phyloP scores from a whole-genome alignment of 2,329 filamentous ascomycete genomes.

The Thelonectria blattea region DNA sequence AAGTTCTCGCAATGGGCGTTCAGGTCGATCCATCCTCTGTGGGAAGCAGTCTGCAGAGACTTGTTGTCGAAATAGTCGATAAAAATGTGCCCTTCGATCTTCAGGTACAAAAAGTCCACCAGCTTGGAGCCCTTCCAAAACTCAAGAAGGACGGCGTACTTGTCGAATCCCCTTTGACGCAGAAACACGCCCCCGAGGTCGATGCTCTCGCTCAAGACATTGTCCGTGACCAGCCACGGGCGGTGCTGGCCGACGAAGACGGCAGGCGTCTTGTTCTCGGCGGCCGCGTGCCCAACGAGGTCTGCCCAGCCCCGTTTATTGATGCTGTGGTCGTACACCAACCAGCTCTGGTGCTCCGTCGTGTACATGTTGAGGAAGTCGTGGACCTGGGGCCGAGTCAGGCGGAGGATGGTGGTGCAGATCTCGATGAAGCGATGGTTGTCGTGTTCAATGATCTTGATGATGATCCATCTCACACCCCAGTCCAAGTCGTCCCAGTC shows the following conservation, averaged over 20 bases:
- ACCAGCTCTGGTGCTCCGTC: slow-evolving; percentile 27
- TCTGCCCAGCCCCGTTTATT: slow-evolving; percentile 20
- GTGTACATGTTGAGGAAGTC: slow-evolving; percentile 34
- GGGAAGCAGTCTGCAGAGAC: slow-evolving; percentile 12
- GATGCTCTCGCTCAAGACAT: slow-evolving; percentile 24
- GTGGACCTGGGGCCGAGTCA: slow-evolving; percentile 30
- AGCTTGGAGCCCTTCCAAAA: slow-evolving; percentile 18
- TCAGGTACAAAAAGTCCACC: slow-evolving; percentile 34
- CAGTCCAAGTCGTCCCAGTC: slow-evolving; percentile 35
- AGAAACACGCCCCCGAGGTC: slow-evolving; percentile 30
- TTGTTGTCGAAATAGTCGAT: slow-evolving; percentile 30
- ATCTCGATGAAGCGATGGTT: slow-evolving; percentile 30
- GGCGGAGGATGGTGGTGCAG: slow-evolving; percentile 24
- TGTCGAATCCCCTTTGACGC: background rate
- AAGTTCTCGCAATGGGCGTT: background rate
- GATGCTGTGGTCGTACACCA: slow-evolving; percentile 26
- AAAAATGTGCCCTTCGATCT: slow-evolving; percentile 34
- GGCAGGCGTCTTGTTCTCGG: slow-evolving; percentile 14
- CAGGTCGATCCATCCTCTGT: slow-evolving; percentile 25
- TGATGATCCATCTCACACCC: slow-evolving; percentile 37
- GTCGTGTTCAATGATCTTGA: slow-evolving; percentile 29
- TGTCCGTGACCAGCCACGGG: slow-evolving; percentile 35
- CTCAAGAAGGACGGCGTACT: slow-evolving; percentile 17
- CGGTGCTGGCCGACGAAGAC: slow-evolving; percentile 27
- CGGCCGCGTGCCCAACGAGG: slow-evolving; percentile 15